These are phyloP conservation scores for Crithidia fasciculata DNA, from an alignment of 208 protist genomes.

Conservation along the genomic window DNA sequence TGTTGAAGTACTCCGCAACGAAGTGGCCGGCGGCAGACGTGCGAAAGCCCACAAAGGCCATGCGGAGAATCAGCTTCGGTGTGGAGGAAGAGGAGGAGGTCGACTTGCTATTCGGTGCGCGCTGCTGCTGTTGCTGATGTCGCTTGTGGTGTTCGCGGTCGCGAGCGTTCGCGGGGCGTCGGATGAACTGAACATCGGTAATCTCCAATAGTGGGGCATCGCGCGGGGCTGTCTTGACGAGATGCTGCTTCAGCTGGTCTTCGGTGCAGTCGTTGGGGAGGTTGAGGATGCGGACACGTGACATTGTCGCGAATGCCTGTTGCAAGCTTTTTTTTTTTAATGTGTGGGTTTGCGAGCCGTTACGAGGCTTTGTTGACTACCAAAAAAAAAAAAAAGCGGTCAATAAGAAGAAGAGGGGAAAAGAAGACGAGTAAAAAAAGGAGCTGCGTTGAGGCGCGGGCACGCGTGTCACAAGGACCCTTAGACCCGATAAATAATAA, in stretches of 20 bases:
- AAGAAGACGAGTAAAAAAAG: too few relatives aligned
- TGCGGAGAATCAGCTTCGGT: constrained; percentile 74
- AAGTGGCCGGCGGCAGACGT: constrained; percentile 84
- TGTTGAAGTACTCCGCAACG: constrained; percentile 92
- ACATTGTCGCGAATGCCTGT: constrained; percentile 43
- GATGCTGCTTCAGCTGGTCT: constrained; percentile 90
- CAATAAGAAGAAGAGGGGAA: not conserved
- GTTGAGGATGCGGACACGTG: constrained; percentile 94
- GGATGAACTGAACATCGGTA: constrained; percentile 74
- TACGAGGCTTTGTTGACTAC: not conserved
- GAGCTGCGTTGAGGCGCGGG: too few relatives aligned
- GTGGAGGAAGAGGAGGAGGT: not conserved
- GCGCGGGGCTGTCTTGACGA: constrained; percentile 63
- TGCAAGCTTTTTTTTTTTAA: not conserved
- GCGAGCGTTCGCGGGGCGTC: constrained; percentile 18
- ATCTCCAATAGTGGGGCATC: constrained; percentile 90
- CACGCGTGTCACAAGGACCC: too few relatives aligned
- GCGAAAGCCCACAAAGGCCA: constrained; percentile 97
- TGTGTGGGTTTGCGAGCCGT: too few relatives aligned
- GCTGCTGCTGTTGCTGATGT: constrained; percentile 24
- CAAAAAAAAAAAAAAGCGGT: not conserved
- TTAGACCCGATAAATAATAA: too few relatives aligned
- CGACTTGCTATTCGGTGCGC: not conserved
- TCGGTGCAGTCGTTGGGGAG: constrained; percentile 95
- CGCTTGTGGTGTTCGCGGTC: constrained; percentile 24